These are phyloP conservation scores for Ophiocordyceps camponoti-floridani DNA, from an alignment of 2,329 filamentous ascomycete species.

Conservation along the genomic window DNA sequence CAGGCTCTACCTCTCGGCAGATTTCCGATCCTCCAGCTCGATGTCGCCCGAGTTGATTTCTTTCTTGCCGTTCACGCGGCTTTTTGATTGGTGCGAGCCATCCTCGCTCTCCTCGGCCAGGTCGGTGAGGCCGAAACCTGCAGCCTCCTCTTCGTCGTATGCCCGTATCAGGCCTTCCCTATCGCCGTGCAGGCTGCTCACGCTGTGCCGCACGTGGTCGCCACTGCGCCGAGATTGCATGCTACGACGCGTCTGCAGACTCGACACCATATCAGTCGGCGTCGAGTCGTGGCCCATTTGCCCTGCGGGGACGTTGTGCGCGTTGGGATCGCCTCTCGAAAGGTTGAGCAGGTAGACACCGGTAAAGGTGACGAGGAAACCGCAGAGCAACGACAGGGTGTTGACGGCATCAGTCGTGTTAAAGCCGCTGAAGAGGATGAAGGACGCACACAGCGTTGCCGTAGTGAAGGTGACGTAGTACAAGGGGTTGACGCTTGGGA, in stretches of 20 bases:
- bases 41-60: constrained; percentile 22
- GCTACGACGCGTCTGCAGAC: constrained; percentile 74
- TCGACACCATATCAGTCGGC: constrained; percentile 80
- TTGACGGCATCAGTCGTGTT: constrained; percentile 87
- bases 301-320: constrained; percentile 44
- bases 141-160: constrained; percentile 69
- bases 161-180: constrained; percentile 71
- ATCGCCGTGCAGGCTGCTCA: constrained; percentile 48
- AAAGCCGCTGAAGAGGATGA: constrained; percentile 90
- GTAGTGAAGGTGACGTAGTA: constrained; percentile 98
- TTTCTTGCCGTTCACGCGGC: constrained; percentile 22
- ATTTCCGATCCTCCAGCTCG: constrained; percentile 31
- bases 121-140: constrained; percentile 60
- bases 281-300: constrained; percentile 54
- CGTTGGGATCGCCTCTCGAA: constrained; percentile 80
- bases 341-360: constrained; percentile 93
- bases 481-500: constrained; percentile 66
- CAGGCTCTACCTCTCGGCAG: constrained; percentile 14
- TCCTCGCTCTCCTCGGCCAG: constrained; percentile 63
- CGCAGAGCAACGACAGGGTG: constrained; percentile 79
- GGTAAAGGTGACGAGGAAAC: constrained; percentile 87
- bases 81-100: constrained; percentile 24
- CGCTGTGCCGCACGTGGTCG: constrained; percentile 43
- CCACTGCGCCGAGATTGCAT: constrained; percentile 79
- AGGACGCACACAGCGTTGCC: constrained; percentile 81